Percentiles rank a stretch among this genome's conserved stretches.
Conservation (phyloP, 129 eudicot genomes). For the Kitagawia praeruptora region DNA sequence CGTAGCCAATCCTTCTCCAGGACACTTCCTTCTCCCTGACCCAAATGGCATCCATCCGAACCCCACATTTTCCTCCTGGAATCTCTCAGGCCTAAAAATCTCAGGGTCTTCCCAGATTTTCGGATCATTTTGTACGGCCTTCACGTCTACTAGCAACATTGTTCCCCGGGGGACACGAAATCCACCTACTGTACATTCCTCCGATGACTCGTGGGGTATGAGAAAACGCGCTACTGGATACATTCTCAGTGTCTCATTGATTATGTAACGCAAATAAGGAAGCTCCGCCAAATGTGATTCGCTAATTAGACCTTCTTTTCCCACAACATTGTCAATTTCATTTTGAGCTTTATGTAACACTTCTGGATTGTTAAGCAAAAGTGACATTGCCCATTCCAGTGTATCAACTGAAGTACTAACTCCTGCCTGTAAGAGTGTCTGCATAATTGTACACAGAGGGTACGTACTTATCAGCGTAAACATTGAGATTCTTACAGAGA, state of each 20-base stretch:
- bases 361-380: slow-evolving; percentile 26
- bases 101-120: slow-evolving; percentile 27
- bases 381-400: slow-evolving; percentile 38
- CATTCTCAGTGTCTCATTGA: slow-evolving; percentile 22
- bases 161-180: slow-evolving; percentile 26
- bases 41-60: slow-evolving; percentile 45
- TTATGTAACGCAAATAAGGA: slow-evolving; percentile 29
- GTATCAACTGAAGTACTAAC: slow-evolving; percentile 29
- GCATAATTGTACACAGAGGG: background rate
- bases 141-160: slow-evolving; percentile 30
- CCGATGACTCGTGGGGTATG: slow-evolving; percentile 15
- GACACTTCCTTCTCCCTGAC: slow-evolving; percentile 42
- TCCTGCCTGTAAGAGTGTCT: slow-evolving; percentile 33
- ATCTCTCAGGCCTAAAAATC: slow-evolving; percentile 33
- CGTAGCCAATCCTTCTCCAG: slow-evolving; percentile 23
- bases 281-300: slow-evolving; percentile 22
- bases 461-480: background rate
- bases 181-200: slow-evolving; percentile 21
- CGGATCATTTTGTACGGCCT: slow-evolving; percentile 41
- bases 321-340: slow-evolving; percentile 18
- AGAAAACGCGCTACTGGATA: slow-evolving; percentile 20
- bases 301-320: slow-evolving; percentile 14
- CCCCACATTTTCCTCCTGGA: slow-evolving; percentile 20
- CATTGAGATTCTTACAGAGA: background rate
- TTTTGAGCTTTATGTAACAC: slow-evolving; percentile 23